Evolutionary conservation across 495 filamentous ascomycete genomes (phyloP), one percentile per base, ranked within the genome.

Genomic region (Pyrenopolyporus hunteri): DNA sequence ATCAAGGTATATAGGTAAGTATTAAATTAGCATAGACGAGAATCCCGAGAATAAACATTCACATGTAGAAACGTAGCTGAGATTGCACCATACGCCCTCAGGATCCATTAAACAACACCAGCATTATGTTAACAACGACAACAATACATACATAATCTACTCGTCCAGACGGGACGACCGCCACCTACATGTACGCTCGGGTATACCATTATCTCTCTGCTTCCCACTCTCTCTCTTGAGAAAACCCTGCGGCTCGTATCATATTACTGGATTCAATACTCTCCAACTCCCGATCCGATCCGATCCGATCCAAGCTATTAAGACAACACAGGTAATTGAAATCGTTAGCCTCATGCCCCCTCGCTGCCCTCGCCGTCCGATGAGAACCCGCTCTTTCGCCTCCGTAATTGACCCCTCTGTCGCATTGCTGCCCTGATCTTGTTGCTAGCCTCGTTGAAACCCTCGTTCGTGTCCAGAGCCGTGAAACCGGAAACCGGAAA

Each of bases 371-470:
- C 57, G 9, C 52, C 61, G 20, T 49, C 54, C n/a, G 61, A 57
- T 17, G 53, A 68, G 16, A 70, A 26, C 31, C 64, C 74, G 44
- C 86, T 89, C 70, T 86, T 87, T 59, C 87, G 81, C 52, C 88
- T 77, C 53, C 91, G 81, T 63, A 90, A 80, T 71, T 87, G 78
- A 0, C 91, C 90, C 17, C 93, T 78, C 74, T 97, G 91, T 59
- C 82, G 80, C 92, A 98, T 96, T 13, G 89, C 91, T 53, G 84
- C 88, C n/a, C 89, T 79, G 55, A 98, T 93, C 74, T 87, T 92
- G 69, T 82, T 83, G 64, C 87, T 92, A 1, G 96, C 93, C 71
- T 93, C 87, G 35, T 93, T 87, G 35, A 96, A 83, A 2, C 85
- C 82, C 36, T 86, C 89, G 43, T 89, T 87, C 5, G 79, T 78